Percentiles rank a stretch among this genome's conserved stretches.
phyloP scores from a whole-genome alignment of 352 stramenopile species.

The Pythium periplocum region DNA sequence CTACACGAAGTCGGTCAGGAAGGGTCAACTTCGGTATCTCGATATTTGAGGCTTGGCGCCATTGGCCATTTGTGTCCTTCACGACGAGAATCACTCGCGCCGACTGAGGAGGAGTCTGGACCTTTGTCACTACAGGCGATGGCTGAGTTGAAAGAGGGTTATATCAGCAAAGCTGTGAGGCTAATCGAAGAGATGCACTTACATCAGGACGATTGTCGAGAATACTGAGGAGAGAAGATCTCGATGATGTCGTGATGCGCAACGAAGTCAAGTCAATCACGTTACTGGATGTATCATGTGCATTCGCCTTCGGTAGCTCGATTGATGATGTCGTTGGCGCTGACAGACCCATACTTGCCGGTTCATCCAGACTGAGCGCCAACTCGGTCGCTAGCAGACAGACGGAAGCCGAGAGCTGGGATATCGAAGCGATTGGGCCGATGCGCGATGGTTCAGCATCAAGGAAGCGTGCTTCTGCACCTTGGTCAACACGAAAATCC shows the following conservation, averaged over 20 bases:
- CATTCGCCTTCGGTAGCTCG: neutral
- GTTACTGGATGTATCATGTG: neutral
- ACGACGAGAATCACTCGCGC: neutral
- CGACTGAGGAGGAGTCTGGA: constrained; percentile 3
- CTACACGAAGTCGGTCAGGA: constrained; percentile 27
- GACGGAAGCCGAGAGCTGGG: neutral
- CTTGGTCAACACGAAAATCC: neutral
- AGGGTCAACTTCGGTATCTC: constrained; percentile 8
- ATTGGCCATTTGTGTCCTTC: constrained; percentile 1
- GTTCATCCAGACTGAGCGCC: neutral
- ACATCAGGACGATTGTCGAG: constrained; percentile 1
- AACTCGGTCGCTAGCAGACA: neutral
- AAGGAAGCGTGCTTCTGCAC: neutral
- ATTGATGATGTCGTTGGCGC: neutral
- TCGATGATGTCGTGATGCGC: neutral
- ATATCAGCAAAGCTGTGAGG: neutral
- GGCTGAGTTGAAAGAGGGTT: neutral
- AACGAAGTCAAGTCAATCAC: constrained; percentile 4
- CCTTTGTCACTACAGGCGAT: neutral
- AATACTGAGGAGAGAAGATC: neutral
- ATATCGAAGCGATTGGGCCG: neutral
- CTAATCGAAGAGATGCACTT: neutral
- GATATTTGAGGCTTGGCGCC: constrained; percentile 3
- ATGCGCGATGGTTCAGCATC: neutral
- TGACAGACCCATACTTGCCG: neutral